Evolutionary conservation across 2,329 filamentous ascomycete genomes (phyloP).

Genomic region (Teratosphaeriaceae sp.): DNA sequence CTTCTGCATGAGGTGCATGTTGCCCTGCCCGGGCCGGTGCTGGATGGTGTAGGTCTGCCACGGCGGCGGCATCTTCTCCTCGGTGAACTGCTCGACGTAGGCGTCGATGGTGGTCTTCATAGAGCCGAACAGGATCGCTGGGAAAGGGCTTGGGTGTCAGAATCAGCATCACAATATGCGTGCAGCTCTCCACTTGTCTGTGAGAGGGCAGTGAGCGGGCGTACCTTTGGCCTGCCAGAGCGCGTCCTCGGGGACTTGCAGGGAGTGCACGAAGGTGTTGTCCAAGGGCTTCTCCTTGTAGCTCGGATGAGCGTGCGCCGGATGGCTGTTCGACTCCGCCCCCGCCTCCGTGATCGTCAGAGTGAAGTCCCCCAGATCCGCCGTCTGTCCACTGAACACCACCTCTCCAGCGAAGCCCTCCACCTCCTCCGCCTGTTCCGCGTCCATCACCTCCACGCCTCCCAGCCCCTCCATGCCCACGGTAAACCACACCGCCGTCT

Average conservation of each 20-base stretch:
- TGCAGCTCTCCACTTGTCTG: neutral
- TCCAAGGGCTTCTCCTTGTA: slow-evolving; percentile 65
- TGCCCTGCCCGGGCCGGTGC: slow-evolving; percentile 64
- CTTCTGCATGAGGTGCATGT: slow-evolving; percentile 85
- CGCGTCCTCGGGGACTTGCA: slow-evolving; percentile 58
- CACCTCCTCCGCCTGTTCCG: slow-evolving; percentile 46
- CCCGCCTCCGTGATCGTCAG: slow-evolving; percentile 68
- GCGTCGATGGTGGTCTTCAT: slow-evolving; percentile 58
- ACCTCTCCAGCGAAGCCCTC: slow-evolving; percentile 59
- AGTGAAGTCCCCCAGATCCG: slow-evolving; percentile 70
- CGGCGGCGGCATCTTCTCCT: slow-evolving; percentile 68
- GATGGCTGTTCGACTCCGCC: slow-evolving; percentile 55
- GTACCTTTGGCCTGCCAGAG: slow-evolving; percentile 77
- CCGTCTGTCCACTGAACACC: slow-evolving; percentile 61
- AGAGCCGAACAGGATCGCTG: slow-evolving; percentile 52
- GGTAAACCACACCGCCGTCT: slow-evolving; percentile 77
- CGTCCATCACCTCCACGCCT: slow-evolving; percentile 52
- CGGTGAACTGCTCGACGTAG: slow-evolving; percentile 52
- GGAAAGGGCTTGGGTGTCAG: slow-evolving; percentile 35
- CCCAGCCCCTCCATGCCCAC: slow-evolving; percentile 71
- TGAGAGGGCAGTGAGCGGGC: neutral
- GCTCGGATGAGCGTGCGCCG: slow-evolving; percentile 53
- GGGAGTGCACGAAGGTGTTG: slow-evolving; percentile 67
- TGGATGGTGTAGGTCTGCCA: slow-evolving; percentile 77
- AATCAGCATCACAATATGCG: slow-evolving; percentile 36